A percentile compares a stretch with the other conserved stretches of the same genome.
Evolutionary conservation across 2,329 filamentous ascomycete genomes (phyloP).

Genomic region (Colletotrichum eleusines): DNA sequence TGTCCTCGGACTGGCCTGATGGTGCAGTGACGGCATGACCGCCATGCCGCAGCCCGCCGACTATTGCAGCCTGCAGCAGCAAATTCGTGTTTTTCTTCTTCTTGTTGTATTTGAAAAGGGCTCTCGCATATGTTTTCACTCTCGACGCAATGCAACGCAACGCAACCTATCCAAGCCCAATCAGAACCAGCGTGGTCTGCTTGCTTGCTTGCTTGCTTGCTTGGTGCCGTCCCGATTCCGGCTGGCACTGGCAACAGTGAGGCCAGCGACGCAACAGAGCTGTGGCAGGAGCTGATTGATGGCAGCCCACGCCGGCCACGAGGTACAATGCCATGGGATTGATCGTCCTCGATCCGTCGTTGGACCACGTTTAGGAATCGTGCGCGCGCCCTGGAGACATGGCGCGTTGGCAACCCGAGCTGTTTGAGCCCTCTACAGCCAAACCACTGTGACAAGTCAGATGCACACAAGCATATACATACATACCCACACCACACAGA

Average conservation of each 20-base stretch:
- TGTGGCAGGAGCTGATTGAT: slow-evolving; percentile 41
- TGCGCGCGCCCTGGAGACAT: slow-evolving; percentile 22
- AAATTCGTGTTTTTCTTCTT: not conserved
- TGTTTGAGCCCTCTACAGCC: slow-evolving; percentile 35
- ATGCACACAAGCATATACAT: slow-evolving; percentile 37
- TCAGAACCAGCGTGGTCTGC: slow-evolving; percentile 9
- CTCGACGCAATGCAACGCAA: slow-evolving; percentile 14
- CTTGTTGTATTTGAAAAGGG: not conserved
- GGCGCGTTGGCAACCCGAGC: slow-evolving; percentile 19
- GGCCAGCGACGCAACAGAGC: slow-evolving; percentile 30
- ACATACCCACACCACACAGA: slow-evolving; percentile 38
- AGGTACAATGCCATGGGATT: slow-evolving; percentile 14
- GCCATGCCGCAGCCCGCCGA: slow-evolving; percentile 27
- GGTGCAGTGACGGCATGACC: slow-evolving; percentile 20
- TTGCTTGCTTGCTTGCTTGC: slow-evolving; percentile 1
- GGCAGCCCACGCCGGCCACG: slow-evolving; percentile 13
- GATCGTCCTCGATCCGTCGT: slow-evolving; percentile 31
- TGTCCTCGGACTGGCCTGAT: slow-evolving; percentile 20
- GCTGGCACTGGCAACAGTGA: slow-evolving; percentile 2
- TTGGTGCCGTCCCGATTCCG: slow-evolving; percentile 9
- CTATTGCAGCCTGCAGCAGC: slow-evolving; percentile 26
- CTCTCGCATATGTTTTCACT: slow-evolving; percentile 9
- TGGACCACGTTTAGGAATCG: slow-evolving; percentile 35
- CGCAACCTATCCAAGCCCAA: slow-evolving; percentile 18
- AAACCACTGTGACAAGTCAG: slow-evolving; percentile 38